Percentiles rank a stretch among this genome's conserved stretches.
These are phyloP conservation scores for Lumnitzera racemosa DNA, from an alignment of 345 rosid species.

Conservation along the genomic window DNA sequence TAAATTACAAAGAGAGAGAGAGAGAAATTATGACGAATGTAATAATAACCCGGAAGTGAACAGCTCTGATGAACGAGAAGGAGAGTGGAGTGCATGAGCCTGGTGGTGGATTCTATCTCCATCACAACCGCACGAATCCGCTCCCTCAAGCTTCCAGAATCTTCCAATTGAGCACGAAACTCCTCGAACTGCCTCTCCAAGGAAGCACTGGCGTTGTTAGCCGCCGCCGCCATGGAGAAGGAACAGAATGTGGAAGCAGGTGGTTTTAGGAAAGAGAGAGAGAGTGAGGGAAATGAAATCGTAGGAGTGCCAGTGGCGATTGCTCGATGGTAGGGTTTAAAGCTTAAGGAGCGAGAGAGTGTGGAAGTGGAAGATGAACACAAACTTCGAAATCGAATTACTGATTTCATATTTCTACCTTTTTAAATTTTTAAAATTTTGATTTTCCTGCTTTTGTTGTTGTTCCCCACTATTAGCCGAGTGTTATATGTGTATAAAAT, in stretches of 20 bases:
- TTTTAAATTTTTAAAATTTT: neutral
- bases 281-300: slow-evolving; percentile 9
- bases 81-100: slow-evolving; percentile 65
- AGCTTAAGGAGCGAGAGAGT: slow-evolving; percentile 36
- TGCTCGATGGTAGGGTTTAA: slow-evolving; percentile 23
- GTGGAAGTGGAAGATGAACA: slow-evolving; percentile 11
- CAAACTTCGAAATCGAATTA: slow-evolving; percentile 48
- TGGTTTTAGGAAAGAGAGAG: slow-evolving; percentile 4
- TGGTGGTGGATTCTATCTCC: slow-evolving; percentile 69
- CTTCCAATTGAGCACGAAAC: slow-evolving; percentile 67
- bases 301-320: slow-evolving; percentile 16
- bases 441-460: too few relatives aligned
- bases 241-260: slow-evolving; percentile 13
- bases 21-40: neutral
- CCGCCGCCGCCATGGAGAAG: slow-evolving; percentile 44
- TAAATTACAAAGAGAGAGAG: too few relatives aligned
- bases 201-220: slow-evolving; percentile 22
- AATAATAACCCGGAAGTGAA: slow-evolving; percentile 59
- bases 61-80: slow-evolving; percentile 87
- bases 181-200: slow-evolving; percentile 77
- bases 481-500: too few relatives aligned
- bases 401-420: slow-evolving; percentile 25
- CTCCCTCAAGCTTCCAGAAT: slow-evolving; percentile 61
- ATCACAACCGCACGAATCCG: slow-evolving; percentile 58
- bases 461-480: too few relatives aligned